Conservation (phyloP, 2,329 filamentous ascomycete genomes). For the Colletotrichum tabaci region DNA sequence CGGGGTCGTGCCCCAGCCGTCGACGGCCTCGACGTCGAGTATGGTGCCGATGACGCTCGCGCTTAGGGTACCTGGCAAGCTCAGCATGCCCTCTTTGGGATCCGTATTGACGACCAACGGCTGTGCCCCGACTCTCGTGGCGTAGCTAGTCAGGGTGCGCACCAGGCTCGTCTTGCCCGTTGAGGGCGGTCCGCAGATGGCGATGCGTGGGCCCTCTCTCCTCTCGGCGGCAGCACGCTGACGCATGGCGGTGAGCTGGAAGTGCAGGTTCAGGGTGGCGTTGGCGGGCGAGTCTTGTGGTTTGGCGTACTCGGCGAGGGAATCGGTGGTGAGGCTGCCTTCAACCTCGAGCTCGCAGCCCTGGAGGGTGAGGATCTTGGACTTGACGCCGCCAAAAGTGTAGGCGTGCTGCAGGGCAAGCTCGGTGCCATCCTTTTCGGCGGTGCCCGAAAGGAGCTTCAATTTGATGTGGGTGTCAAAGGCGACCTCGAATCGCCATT, state of each 20-base stretch:
- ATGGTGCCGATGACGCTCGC: constrained; percentile 90
- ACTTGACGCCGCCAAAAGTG: constrained; percentile 85
- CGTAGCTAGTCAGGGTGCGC: constrained; percentile 84
- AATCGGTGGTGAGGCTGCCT: constrained; percentile 69
- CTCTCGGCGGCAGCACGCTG: constrained; percentile 67
- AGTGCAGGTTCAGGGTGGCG: constrained; percentile 88
- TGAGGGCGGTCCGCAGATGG: constrained; percentile 84
- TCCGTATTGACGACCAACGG: constrained; percentile 90
- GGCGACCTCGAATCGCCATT: constrained; percentile 85
- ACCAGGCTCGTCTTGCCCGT: constrained; percentile 88
- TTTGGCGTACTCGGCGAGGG: constrained; percentile 73
- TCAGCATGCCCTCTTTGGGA: constrained; percentile 83
- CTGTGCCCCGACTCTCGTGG: constrained; percentile 79
- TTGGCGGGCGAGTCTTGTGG: constrained; percentile 86
- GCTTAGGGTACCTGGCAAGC: constrained; percentile 84
- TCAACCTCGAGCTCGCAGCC: constrained; percentile 88
- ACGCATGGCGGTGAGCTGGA: constrained; percentile 83
- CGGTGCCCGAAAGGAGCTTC: constrained; percentile 83
- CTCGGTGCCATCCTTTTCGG: constrained; percentile 96
- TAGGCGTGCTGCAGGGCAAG: constrained; percentile 86
- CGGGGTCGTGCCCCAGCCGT: constrained; percentile 90
- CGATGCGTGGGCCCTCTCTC: constrained; percentile 80
- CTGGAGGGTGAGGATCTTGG: constrained; percentile 92
- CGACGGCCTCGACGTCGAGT: constrained; percentile 84
- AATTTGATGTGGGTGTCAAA: constrained; percentile 59